These are phyloP conservation scores for Pseudocercospora fijiensis DNA, from an alignment of 2,329 filamentous ascomycete genomes.

Conservation along the genomic window DNA sequence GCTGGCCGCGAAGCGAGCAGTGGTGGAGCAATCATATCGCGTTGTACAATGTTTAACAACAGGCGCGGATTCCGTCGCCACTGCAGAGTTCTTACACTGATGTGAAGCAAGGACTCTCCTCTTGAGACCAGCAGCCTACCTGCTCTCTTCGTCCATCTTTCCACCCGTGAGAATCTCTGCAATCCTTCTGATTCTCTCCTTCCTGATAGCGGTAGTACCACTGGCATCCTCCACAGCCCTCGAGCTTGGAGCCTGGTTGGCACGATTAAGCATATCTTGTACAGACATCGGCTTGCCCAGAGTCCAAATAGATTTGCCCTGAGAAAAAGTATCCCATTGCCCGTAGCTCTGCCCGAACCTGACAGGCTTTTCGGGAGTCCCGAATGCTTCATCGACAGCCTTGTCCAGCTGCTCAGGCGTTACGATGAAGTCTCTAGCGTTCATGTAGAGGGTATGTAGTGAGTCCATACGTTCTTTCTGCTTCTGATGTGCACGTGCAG, in stretches of 20 bases:
- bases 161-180: slow-evolving; percentile 68
- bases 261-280: slow-evolving; percentile 47
- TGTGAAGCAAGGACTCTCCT: too few relatives aligned
- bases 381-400: slow-evolving; percentile 74
- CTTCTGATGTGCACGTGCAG: slow-evolving; percentile 24
- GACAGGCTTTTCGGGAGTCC: slow-evolving; percentile 52
- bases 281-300: slow-evolving; percentile 49
- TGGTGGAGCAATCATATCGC: too few relatives aligned
- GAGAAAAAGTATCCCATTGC: slow-evolving; percentile 10
- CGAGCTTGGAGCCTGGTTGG: slow-evolving; percentile 35
- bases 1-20: too few relatives aligned
- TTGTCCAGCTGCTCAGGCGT: slow-evolving; percentile 72
- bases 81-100: too few relatives aligned
- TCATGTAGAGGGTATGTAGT: slow-evolving; percentile 85
- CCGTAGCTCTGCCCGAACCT: slow-evolving; percentile 40
- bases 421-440: slow-evolving; percentile 82
- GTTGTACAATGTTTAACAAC: too few relatives aligned
- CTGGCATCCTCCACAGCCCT: slow-evolving; percentile 39
- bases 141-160: slow-evolving; percentile 49
- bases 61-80: too few relatives aligned
- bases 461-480: slow-evolving; percentile 54
- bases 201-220: slow-evolving; percentile 47
- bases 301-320: slow-evolving; percentile 52
- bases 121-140: neutral
- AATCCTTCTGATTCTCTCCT: slow-evolving; percentile 62